Evolutionary conservation across 2,329 filamentous ascomycete species (phyloP).

Genomic region (Ophiocordyceps unilateralis): DNA sequence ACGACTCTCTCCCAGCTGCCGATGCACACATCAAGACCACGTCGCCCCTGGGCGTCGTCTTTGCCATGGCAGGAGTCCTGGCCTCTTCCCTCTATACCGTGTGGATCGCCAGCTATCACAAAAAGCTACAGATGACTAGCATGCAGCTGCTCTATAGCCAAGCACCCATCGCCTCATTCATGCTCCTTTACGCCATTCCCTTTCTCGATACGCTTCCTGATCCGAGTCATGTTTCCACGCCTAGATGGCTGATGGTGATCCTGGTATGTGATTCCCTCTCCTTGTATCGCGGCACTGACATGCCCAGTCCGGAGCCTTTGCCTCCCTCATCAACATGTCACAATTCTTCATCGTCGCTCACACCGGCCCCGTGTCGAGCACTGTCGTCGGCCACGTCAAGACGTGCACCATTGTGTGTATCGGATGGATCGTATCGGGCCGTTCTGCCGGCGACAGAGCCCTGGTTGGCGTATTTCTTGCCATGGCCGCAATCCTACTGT

Average conservation of each 20-base stretch:
- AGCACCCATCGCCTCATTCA: conserved; percentile 41
- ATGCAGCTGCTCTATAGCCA: conserved; percentile 56
- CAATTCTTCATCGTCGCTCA: conserved; percentile 46
- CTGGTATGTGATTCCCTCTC: conserved; percentile 24
- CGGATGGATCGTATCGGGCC: conserved; percentile 39
- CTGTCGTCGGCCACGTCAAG: conserved; percentile 49
- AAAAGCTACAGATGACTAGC: conserved; percentile 46
- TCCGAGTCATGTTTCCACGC: conserved; percentile 31
- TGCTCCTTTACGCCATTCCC: conserved; percentile 48
- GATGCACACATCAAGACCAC: conserved; percentile 36
- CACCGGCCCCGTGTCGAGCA: conserved; percentile 45
- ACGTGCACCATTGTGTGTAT: conserved; percentile 48
- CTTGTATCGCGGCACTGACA: neutral
- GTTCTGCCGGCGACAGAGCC: conserved; percentile 37
- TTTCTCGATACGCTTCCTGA: conserved; percentile 46
- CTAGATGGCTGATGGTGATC: conserved; percentile 39
- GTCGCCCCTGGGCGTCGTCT: conserved; percentile 39
- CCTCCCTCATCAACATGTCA: conserved; percentile 47
- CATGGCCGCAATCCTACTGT: conserved; percentile 39
- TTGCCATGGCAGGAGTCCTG: conserved; percentile 45
- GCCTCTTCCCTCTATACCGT: conserved; percentile 52
- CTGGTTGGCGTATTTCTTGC: conserved; percentile 37
- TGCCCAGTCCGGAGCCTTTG: conserved; percentile 40
- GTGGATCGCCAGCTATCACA: conserved; percentile 49
- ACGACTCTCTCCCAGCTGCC: conserved; percentile 38